Evolutionary conservation across 2,329 filamentous ascomycete species (phyloP).

Genomic region (Claviceps arundinis): DNA sequence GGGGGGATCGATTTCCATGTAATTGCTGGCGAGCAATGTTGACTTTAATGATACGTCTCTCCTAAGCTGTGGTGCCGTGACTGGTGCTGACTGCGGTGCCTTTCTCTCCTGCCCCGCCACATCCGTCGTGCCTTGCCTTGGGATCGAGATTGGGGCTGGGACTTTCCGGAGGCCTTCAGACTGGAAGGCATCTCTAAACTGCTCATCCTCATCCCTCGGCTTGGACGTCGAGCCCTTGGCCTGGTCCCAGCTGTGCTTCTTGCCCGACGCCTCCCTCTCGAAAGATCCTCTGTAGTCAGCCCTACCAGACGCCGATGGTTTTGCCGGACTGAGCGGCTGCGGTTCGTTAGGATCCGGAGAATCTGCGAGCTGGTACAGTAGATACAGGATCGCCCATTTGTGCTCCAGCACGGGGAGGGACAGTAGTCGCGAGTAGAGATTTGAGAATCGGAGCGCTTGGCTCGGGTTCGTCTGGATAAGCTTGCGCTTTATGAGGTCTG

Average conservation of each 20-base stretch:
- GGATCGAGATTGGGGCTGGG: conserved; percentile 28
- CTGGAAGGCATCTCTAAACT: conserved; percentile 40
- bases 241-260: conserved; percentile 24
- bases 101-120: conserved; percentile 12
- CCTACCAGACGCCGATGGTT: conserved; percentile 18
- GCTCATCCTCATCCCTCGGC: conserved; percentile 32
- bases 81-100: not conserved
- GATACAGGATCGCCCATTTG: conserved; percentile 93
- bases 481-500: conserved; percentile 81
- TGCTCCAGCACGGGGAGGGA: conserved; percentile 86
- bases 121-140: conserved; percentile 21
- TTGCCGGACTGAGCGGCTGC: conserved; percentile 30
- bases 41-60: conserved; percentile 45
- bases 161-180: conserved; percentile 35
- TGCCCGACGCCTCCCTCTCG: conserved; percentile 20
- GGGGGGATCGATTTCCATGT: conserved; percentile 43
- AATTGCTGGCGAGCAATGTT: conserved; percentile 42
- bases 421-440: conserved; percentile 77
- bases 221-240: conserved; percentile 23
- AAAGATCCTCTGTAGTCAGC: conserved; percentile 25
- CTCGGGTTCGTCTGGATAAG: conserved; percentile 65
- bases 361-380: conserved; percentile 74
- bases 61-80: conserved; percentile 19
- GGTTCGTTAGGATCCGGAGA: conserved; percentile 43
- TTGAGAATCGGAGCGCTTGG: conserved; percentile 74